phyloP scores from a whole-genome alignment of 345 rosid species.

The Anacardium occidentale region DNA sequence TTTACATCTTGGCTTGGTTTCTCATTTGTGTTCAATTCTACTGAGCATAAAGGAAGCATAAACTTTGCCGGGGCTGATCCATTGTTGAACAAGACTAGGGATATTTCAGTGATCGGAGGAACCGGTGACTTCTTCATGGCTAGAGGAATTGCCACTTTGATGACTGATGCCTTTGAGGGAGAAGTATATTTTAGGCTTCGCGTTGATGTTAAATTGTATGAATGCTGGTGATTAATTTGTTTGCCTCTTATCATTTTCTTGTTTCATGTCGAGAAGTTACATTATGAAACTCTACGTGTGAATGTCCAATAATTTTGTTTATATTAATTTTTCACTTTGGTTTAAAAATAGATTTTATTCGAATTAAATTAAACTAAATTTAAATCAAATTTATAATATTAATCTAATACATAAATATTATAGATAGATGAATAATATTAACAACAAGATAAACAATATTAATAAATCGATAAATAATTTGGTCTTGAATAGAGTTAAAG shows the following conservation, averaged over 20 bases:
- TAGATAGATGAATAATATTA: too few species aligned
- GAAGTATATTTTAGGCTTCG: conserved; percentile 41
- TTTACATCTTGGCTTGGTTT: conserved; percentile 57
- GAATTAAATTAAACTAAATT: too few species aligned
- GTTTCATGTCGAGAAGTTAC: background rate
- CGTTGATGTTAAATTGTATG: conserved; percentile 45
- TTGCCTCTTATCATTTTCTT: background rate
- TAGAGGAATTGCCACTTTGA: conserved; percentile 46
- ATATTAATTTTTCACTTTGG: background rate
- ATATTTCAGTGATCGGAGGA: conserved; percentile 51
- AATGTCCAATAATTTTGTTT: background rate
- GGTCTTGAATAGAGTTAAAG: too few species aligned
- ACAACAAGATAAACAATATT: too few species aligned
- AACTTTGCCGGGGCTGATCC: conserved; percentile 54
- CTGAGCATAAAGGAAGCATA: conserved; percentile 36
- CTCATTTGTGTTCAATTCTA: conserved; percentile 40
- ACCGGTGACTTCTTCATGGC: conserved; percentile 56
- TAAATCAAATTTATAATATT: too few species aligned
- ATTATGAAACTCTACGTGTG: background rate
- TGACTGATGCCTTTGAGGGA: conserved; percentile 46
- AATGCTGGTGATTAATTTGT: conserved; percentile 37
- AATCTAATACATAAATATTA: too few species aligned
- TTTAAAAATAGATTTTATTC: too few species aligned
- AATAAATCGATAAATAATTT: too few species aligned
- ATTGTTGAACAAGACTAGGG: conserved; percentile 42